These are phyloP conservation scores for Crithidia expoeki DNA, from an alignment of 208 protist species.

Conservation along the genomic window DNA sequence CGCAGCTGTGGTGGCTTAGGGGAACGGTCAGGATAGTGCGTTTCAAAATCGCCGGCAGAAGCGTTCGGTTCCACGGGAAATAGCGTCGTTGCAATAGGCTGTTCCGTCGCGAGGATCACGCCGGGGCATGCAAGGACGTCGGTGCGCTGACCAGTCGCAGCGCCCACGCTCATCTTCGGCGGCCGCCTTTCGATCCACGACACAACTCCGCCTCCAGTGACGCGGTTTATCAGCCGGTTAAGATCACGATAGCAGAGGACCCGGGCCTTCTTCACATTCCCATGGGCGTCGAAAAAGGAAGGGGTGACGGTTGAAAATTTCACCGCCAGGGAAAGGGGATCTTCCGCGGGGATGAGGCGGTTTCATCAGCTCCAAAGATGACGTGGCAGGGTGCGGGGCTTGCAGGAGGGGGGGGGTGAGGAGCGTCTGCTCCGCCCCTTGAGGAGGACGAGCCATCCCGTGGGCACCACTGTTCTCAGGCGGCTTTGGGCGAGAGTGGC, in stretches of 20 bases:
- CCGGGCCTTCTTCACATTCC: conserved; percentile 49
- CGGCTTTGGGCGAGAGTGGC: no score
- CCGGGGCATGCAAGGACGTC: conserved; percentile 60
- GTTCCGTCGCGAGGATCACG: conserved; percentile 61
- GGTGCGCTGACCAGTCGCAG: conserved; percentile 65
- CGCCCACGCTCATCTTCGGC: conserved; percentile 51
- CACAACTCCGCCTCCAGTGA: conserved; percentile 53
- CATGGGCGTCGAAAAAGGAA: conserved; percentile 61
- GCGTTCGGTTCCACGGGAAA: conserved; percentile 64
- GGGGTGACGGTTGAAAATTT: conserved; percentile 51
- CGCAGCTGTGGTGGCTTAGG: conserved; percentile 63
- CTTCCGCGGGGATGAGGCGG: conserved; percentile 57
- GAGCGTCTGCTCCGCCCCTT: no score
- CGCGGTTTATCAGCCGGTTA: conserved; percentile 64
- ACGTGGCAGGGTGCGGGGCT: conserved; percentile 42
- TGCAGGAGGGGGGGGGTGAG: no score
- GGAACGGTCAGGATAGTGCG: conserved; percentile 71
- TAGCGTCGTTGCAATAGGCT: conserved; percentile 55
- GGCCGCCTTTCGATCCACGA: conserved; percentile 63
- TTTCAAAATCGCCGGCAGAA: conserved; percentile 62
- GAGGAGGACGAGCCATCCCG: no score
- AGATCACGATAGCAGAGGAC: conserved; percentile 61
- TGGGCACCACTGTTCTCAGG: no score
- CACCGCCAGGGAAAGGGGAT: conserved; percentile 56
- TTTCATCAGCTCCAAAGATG: conserved; percentile 45